Base-by-base conservation (phyloP, 805 yeast genomes). In the Saturnispora serradocipensis region DNA sequence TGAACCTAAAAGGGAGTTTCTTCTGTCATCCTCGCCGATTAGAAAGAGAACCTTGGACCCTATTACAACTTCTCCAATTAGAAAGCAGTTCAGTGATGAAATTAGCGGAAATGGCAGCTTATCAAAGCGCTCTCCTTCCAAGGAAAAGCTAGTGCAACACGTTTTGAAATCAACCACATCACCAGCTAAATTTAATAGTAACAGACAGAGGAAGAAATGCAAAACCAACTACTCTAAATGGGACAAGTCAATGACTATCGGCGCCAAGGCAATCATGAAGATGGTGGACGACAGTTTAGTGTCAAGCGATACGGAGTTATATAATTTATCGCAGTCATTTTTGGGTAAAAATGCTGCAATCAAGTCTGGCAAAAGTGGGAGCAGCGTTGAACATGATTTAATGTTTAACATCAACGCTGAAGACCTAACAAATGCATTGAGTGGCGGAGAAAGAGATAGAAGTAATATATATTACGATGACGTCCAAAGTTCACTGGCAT, bases 271-370 rank as follows among this genome's bases (percentile, higher is more conserved):
- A 2, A 67, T 69, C 5, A 54, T 69, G 57, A 59, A 65, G 18
- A 68, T 69, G 72, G 72, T 69, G 43, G 72, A 69, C 52, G 69
- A 67, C 35, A 66, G 71, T 16, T 58, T 69, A 38, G 68, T 69
- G 18, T 66, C 69, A 5, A 65, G 69, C 51, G 72, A 69, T 54
- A 67, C 68, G 7, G 68, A 65, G 30, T 24, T 62, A 5, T 62
- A 60, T 46, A 55, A 51, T 24, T 34, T 47, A 15, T 59, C 65
- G 8, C 56, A 55, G 15, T 58, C 64, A 35, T 53, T 54, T 16
- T 27, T 50, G 45, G 39, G 28, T 42, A 52, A 28, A 32, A n/a
- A 36, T 3, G 43, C 30, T 9, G n/a, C 52, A 48, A 34, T 58
- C 11, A 30, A 11, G 15, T 13, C 34, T 11, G 34, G 34, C 13